Percentiles rank a stretch among this genome's conserved stretches.
Conservation (phyloP, 2,329 filamentous ascomycete genomes). For the Raffaelea arxii region DNA sequence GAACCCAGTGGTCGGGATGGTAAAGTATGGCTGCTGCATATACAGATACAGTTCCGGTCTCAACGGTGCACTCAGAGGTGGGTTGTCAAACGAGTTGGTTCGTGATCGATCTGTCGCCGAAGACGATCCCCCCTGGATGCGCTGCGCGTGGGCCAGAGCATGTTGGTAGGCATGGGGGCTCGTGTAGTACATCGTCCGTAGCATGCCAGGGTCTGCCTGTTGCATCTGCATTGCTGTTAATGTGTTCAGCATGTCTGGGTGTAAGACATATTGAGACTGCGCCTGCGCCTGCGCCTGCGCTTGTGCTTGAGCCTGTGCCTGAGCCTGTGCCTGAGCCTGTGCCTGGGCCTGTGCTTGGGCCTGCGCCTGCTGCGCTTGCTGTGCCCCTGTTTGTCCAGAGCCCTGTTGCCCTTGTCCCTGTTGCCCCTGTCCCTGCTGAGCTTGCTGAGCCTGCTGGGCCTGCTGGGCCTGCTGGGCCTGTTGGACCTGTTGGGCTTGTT, state of each 20-base stretch:
- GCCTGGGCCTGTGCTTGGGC: too few relatives aligned
- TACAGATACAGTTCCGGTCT: constrained; percentile 48
- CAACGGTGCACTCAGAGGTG: constrained; percentile 48
- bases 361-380: constrained; percentile 27
- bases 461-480: not conserved
- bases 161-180: constrained; percentile 32
- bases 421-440: constrained; percentile 27
- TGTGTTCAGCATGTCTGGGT: constrained; percentile 16
- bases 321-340: too few relatives aligned
- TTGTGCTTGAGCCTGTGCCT: too few relatives aligned
- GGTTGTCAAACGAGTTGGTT: constrained; percentile 54
- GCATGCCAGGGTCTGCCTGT: constrained; percentile 24
- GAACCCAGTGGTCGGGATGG: constrained; percentile 24
- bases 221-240: constrained; percentile 28
- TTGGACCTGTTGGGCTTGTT: constrained; percentile 1
- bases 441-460: constrained; percentile 33
- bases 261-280: constrained; percentile 25
- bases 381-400: too few relatives aligned
- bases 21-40: constrained; percentile 35
- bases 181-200: constrained; percentile 36
- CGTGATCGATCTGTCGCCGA: constrained; percentile 40
- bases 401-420: constrained; percentile 28
- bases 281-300: constrained; percentile 35
- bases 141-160: constrained; percentile 31
- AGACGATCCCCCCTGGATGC: constrained; percentile 27